Evolutionary conservation across 108 stramenopile species (phyloP).

Genomic region (Pseudonitzschia multistriata): DNA sequence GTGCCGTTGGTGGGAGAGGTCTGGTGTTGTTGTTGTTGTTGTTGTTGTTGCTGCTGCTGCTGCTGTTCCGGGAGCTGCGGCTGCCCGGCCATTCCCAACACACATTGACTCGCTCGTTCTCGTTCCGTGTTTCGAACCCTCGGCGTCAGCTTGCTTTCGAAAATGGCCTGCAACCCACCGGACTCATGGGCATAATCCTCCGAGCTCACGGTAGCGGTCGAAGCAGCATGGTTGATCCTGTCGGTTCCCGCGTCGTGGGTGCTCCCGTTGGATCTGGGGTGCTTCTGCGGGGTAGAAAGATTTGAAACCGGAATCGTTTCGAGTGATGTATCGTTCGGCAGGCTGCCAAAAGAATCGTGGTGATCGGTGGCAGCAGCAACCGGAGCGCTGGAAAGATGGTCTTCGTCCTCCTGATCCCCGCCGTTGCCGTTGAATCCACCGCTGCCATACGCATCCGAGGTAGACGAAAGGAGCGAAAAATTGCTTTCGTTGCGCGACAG

Average conservation of each 20-base stretch:
- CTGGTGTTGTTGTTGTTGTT: not conserved
- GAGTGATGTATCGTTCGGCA: constrained; percentile 11
- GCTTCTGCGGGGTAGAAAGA: not conserved
- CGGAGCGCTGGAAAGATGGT: not conserved
- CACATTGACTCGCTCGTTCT: not conserved
- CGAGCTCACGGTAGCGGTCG: not conserved
- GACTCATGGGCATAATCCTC: constrained; percentile 13
- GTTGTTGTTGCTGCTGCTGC: not conserved
- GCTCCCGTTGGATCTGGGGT: not conserved
- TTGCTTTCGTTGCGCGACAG: constrained; percentile 5
- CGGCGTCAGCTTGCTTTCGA: constrained; percentile 26
- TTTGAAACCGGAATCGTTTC: constrained; percentile 5
- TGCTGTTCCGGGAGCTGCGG: constrained; percentile 4
- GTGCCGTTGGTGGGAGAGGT: not conserved
- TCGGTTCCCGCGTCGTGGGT: not conserved
- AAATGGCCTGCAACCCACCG: constrained; percentile 30
- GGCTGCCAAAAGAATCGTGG: not conserved
- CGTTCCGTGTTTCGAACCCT: constrained; percentile 11
- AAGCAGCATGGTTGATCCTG: not conserved
- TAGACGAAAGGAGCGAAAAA: constrained; percentile 8
- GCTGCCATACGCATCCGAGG: not conserved
- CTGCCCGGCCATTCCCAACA: not conserved
- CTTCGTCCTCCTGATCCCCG: not conserved
- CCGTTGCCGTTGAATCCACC: not conserved
- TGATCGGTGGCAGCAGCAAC: not conserved